phyloP scores from a whole-genome alignment of 1,139 yeast species.

The Tardiomyces digboiensis region DNA sequence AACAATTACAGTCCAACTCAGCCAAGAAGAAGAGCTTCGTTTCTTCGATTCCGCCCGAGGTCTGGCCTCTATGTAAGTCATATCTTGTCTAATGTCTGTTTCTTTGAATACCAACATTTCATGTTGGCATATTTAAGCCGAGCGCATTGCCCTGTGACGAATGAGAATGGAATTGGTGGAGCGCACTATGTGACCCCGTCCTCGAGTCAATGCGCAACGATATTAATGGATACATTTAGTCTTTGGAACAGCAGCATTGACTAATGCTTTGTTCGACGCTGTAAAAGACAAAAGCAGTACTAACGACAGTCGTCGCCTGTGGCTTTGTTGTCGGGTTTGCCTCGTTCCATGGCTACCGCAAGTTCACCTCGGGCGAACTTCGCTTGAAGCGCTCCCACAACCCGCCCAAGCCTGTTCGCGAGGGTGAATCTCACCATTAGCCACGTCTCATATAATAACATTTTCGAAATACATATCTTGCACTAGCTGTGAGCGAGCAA shows the following conservation, averaged over 20 bases:
- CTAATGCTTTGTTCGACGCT: neutral
- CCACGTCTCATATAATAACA: too few relatives aligned
- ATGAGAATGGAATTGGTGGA: too few relatives aligned
- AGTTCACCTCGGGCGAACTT: constrained; percentile 18
- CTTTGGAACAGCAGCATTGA: too few relatives aligned
- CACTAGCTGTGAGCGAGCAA: too few relatives aligned
- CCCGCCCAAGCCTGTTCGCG: neutral
- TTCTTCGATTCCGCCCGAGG: constrained; percentile 19
- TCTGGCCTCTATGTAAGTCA: constrained; percentile 22
- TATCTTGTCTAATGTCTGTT: too few relatives aligned
- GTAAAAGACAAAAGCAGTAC: neutral
- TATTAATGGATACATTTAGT: too few relatives aligned
- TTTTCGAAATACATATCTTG: too few relatives aligned
- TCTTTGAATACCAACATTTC: too few relatives aligned
- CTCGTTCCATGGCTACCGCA: constrained; percentile 15
- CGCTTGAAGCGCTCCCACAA: constrained; percentile 12
- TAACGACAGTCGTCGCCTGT: constrained; percentile 19
- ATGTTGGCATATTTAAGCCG: too few relatives aligned
- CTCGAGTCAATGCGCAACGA: too few relatives aligned
- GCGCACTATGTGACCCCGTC: too few relatives aligned
- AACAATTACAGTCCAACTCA: neutral
- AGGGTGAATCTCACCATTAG: neutral
- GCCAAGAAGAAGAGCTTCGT: constrained; percentile 3
- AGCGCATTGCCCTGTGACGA: too few relatives aligned
- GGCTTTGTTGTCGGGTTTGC: constrained; percentile 21